Percentiles rank a stretch among this genome's conserved stretches.
These are phyloP conservation scores for Ophiostoma himal-ulmi DNA, from an alignment of 2,329 filamentous ascomycete genomes.

Conservation along the genomic window DNA sequence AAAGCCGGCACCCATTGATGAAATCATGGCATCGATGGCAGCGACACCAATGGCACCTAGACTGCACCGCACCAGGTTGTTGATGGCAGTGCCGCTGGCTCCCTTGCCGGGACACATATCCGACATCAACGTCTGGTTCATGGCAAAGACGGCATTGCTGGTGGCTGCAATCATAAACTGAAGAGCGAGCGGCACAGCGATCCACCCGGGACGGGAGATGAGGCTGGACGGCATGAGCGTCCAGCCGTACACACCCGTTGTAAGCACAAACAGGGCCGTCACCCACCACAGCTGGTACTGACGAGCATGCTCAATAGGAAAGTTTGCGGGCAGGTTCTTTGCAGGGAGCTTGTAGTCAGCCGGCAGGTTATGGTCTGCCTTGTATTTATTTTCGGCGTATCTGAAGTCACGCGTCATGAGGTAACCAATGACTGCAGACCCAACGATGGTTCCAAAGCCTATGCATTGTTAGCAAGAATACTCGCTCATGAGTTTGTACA, in stretches of 20 bases:
- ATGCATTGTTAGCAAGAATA: not conserved
- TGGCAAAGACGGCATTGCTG: not conserved
- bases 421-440: not conserved
- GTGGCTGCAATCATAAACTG: not conserved
- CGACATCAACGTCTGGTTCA: not conserved
- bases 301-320: not conserved
- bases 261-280: not conserved
- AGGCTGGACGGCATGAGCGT: not conserved
- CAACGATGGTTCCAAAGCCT: not conserved
- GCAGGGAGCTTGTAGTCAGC: not conserved
- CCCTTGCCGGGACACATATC: not conserved
- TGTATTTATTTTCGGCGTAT: not conserved
- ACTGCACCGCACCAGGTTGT: not conserved
- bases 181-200: not conserved
- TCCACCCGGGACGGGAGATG: not conserved
- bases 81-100: not conserved
- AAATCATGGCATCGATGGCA: not conserved
- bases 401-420: not conserved
- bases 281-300: not conserved
- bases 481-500: no score
- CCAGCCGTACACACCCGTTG: not conserved
- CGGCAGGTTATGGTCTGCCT: not conserved
- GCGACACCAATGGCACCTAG: not conserved
- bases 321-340: not conserved
- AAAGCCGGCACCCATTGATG: not conserved